phyloP scores from a whole-genome alignment of 2,329 filamentous ascomycete genomes.

The Ascochyta lentis region DNA sequence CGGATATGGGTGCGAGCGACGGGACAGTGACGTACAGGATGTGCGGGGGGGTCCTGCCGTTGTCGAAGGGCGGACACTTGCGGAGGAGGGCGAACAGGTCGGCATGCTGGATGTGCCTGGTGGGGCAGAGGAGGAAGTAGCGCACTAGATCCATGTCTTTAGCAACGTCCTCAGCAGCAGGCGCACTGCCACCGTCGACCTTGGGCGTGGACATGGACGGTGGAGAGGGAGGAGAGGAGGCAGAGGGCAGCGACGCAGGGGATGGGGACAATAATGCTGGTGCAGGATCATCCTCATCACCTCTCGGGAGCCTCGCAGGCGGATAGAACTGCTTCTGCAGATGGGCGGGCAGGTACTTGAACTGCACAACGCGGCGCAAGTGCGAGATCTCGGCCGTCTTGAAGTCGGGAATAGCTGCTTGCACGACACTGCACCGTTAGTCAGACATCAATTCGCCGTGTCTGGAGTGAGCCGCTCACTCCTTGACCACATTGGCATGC shows the following conservation, averaged over 20 bases:
- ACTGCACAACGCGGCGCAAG: constrained; percentile 78
- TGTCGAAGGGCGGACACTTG: constrained; percentile 50
- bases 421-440: constrained; percentile 52
- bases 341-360: constrained; percentile 69
- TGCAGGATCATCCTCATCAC: constrained; percentile 42
- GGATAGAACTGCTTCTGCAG: constrained; percentile 52
- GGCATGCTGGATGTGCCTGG: constrained; percentile 59
- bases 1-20: constrained; percentile 74
- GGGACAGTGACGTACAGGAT: constrained; percentile 73
- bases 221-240: constrained; percentile 2
- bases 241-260: constrained; percentile 21
- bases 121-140: constrained; percentile 61
- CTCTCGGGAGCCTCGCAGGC: constrained; percentile 42
- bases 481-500: constrained; percentile 74
- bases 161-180: constrained; percentile 29
- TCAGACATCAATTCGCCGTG: constrained; percentile 18
- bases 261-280: constrained; percentile 38
- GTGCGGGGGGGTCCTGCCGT: constrained; percentile 53
- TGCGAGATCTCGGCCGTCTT: constrained; percentile 59
- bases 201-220: constrained; percentile 5
- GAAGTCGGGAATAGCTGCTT: constrained; percentile 53
- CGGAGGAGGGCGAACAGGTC: constrained; percentile 51
- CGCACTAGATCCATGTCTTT: constrained; percentile 48
- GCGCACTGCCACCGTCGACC: constrained; percentile 15
- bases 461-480: constrained; percentile 59